phyloP scores from a whole-genome alignment of 1,139 yeast genomes.

The Pichia sp. region DNA sequence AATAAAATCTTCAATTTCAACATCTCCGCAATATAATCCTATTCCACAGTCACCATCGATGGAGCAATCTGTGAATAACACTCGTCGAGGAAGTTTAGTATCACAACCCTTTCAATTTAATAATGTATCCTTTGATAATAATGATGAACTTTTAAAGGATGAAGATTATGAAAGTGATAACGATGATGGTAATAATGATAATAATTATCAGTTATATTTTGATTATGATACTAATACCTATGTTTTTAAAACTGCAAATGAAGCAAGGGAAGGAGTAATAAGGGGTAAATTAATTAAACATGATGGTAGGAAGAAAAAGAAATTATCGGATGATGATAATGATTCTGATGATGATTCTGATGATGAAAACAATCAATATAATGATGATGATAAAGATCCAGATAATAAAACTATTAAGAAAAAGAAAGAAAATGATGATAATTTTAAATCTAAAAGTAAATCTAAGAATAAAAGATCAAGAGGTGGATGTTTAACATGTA shows the following conservation, averaged over 20 bases:
- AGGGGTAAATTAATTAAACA: slow-evolving; percentile 2
- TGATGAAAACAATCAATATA: not conserved
- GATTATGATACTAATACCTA: slow-evolving; percentile 6
- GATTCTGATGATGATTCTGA: slow-evolving; percentile 2
- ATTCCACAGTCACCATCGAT: no score
- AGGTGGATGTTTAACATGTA: slow-evolving; percentile 66
- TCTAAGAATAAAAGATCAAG: slow-evolving; percentile 41
- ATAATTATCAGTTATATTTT: slow-evolving; percentile 2
- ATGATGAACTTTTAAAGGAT: not conserved
- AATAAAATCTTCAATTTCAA: no score
- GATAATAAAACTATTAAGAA: not conserved
- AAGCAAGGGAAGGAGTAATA: slow-evolving; percentile 4
- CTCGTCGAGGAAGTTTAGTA: no score
- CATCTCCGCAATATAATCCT: no score
- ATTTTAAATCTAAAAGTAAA: no score
- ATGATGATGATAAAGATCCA: not conserved
- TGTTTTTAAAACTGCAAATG: slow-evolving; percentile 1
- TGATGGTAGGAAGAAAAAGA: not conserved
- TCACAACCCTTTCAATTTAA: not conserved
- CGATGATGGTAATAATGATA: not conserved
- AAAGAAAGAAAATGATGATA: slow-evolving; percentile 9
- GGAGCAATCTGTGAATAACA: no score
- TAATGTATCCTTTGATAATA: not conserved
- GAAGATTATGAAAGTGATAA: not conserved
- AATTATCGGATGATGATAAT: not conserved